Evolutionary conservation across 2,329 filamentous ascomycete genomes (phyloP).

Genomic region (Macrophomina pseudophaseolina): DNA sequence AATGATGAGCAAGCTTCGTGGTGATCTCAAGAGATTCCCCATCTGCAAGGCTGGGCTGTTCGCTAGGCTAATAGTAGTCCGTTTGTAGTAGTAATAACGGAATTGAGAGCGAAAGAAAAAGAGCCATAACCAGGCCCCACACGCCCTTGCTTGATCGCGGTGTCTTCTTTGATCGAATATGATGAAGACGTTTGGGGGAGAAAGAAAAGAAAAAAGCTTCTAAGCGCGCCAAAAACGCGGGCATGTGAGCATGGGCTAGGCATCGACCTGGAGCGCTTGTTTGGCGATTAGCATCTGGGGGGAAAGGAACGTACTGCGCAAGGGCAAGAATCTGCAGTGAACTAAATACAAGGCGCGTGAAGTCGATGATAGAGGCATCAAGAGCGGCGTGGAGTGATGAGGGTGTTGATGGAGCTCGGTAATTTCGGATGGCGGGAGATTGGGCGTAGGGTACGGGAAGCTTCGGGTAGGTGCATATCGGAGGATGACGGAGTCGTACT

Average conservation of each 20-base stretch:
- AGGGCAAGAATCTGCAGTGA: background rate
- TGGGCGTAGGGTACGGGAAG: slow-evolving; percentile 1
- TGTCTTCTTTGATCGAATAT: no score
- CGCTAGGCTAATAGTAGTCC: background rate
- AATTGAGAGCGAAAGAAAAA: no score
- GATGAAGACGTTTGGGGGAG: no score
- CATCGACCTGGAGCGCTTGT: background rate
- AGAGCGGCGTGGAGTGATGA: background rate
- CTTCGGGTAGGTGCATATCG: slow-evolving; percentile 17
- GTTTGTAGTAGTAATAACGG: no score
- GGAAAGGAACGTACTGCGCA: background rate
- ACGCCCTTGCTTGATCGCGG: no score
- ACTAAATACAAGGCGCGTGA: background rate
- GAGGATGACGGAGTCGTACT: background rate
- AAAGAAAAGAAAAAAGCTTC: no score
- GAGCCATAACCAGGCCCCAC: no score
- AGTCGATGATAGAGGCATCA: background rate
- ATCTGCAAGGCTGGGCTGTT: background rate
- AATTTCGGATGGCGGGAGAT: background rate
- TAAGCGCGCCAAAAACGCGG: background rate
- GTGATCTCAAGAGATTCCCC: background rate
- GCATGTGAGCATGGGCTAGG: background rate
- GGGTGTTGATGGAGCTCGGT: background rate
- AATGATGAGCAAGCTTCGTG: background rate
- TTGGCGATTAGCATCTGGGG: background rate